Base-by-base conservation (phyloP, 805 yeast genomes). In the Ascoidea rubescens region DNA sequence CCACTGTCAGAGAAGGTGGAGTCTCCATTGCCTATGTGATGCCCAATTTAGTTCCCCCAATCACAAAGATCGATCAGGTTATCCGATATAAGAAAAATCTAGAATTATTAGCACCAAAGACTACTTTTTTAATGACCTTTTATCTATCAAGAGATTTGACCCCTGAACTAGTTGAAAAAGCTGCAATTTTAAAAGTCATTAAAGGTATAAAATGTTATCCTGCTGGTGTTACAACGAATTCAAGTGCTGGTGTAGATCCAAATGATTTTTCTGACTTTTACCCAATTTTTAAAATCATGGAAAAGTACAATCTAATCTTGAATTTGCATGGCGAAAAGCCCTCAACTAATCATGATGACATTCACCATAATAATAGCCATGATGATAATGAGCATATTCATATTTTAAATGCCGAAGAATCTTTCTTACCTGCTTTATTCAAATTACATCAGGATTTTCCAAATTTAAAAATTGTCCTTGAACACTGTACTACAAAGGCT, bases 201-300 rank as follows among this genome's bases (percentile, higher is more conserved):
- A 73, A 80, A 33, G 99, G 99, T 53, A 87, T 93, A 58, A 93
- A 93, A 67, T 89, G 96, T 65, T 93, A 93, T 66, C 99, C 99
- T 46, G 97, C 98, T 1, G 99, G 99, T 48, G 99, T 93, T 37
- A 93, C 99, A n/a, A 93, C 99, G 45, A 93, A 93, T 70, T 88
- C 96, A 7, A 67, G 77, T 49, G 86, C 83, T 3, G 99, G 99
- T 50, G 96, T 93, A 30, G 93, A 86, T 65, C 95, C 95, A 30
- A 87, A 89, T 60, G 96, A 91, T 62, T 93, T 93, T 67, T 77
- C 84, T 49, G 80, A 76, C 5, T 93, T 90, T 61, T 93, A 89
- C 65, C 96, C 96, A 4, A 75, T 93, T 7, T 93, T 93, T 64
- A 75, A 84, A 62, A 96, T 87, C 12, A 83, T 93, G 91, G 84